These are phyloP conservation scores for Fusarium lateritium DNA, from an alignment of 2,329 filamentous ascomycete species.

Conservation along the genomic window DNA sequence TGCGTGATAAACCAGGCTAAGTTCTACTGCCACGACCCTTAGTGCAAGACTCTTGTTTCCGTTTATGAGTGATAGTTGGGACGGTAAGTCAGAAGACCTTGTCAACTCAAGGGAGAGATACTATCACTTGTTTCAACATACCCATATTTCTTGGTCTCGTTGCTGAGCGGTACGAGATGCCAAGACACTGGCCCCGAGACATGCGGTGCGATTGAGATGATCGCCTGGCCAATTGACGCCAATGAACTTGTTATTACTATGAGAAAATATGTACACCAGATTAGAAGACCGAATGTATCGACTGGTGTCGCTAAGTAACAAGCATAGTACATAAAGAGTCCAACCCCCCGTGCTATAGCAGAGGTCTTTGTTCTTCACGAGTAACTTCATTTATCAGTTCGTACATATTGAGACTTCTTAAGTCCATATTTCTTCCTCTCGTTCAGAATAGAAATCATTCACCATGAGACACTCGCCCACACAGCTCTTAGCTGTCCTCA, in stretches of 20 bases:
- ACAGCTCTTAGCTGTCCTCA: constrained; percentile 13
- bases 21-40: too few species aligned
- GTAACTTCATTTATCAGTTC: neutral
- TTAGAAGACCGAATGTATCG: neutral
- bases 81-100: too few species aligned
- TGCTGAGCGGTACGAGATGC: neutral
- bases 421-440: neutral
- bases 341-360: neutral
- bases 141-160: neutral
- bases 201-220: neutral
- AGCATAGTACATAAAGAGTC: constrained; percentile 6
- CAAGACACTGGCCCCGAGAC: neutral
- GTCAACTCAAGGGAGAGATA: too few species aligned
- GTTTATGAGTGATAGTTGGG: neutral
- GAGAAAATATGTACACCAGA: neutral
- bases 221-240: neutral
- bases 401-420: neutral
- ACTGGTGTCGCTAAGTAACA: neutral
- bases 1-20: neutral
- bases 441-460: neutral
- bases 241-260: neutral
- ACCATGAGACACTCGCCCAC: constrained; percentile 17
- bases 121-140: too few species aligned
- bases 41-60: too few species aligned
- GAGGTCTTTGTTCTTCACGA: too few species aligned